Evolutionary conservation across 2,329 filamentous ascomycete genomes (phyloP), one percentile per base, ranked within the genome.

Genomic region (Cercospora citrullina): DNA sequence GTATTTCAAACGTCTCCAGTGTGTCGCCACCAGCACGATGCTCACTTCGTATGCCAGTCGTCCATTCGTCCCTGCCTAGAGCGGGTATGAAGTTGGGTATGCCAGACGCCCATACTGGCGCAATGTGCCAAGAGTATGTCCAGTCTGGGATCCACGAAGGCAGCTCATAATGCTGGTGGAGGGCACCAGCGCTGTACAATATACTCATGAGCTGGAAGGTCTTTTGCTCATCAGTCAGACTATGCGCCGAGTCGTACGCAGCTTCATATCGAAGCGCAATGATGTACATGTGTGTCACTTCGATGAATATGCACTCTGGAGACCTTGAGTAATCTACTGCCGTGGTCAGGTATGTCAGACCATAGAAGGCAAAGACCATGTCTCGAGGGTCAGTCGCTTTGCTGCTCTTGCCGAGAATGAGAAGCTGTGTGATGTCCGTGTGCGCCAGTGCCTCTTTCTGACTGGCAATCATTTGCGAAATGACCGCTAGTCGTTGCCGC

Each of bases 81-180:
- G 66, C 59, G 9, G 68, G 69, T 9, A 69, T 60, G 45, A 77
- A 69, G 31, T 75, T 76, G 12, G 74, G 69, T 0, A 66, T 55
- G 1, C 74, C 69, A 33, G 71, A 73, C 39, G 71, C 72, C 75
- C 74, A 77, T 14, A 76, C 63, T 2, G 75, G 75, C 9, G 75
- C 74, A 10, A 76, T 67, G 58, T 75, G 70, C 75, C 75, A 77
- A 0, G 69, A 60, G 26, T 67, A 71, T 6, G 75, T 74, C 75
- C 51, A 64, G 55, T 77, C 76, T 9, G 78, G 78, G 0, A 78
- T 74, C 77, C 77, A 80, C 7, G 75, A 77, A 2, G 76, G 75
- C 18, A 78, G 70, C 1, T 62, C 61, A 64, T 68, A 60, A 72
- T 75, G 71, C 48, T 76, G 75, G 60, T 77, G 75, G 10, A 77